A percentile compares a stretch with the other conserved stretches of the same genome.
These are phyloP conservation scores for Erysimum cheiranthoides DNA, from an alignment of 345 rosid genomes.

Conservation along the genomic window DNA sequence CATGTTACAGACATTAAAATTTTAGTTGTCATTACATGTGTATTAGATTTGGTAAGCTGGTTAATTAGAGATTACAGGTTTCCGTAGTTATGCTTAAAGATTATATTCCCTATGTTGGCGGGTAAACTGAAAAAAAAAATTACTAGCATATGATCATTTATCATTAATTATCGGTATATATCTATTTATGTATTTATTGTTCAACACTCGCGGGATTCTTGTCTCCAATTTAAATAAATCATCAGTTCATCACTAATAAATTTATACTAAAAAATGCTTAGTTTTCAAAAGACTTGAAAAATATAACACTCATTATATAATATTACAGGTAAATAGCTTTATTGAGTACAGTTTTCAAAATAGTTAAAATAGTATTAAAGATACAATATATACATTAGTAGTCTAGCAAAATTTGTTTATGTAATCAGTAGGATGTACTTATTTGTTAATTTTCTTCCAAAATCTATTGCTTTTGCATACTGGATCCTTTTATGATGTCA, in stretches of 20 bases:
- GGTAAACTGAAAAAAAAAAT: neutral
- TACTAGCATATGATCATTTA: neutral
- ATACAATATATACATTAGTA: too few species aligned
- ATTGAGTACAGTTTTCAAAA: too few species aligned
- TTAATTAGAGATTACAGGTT: neutral
- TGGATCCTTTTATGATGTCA: conserved; percentile 29
- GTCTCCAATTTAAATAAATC: neutral
- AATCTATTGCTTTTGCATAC: conserved; percentile 1
- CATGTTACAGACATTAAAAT: neutral
- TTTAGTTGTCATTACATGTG: conserved; percentile 26
- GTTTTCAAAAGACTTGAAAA: neutral
- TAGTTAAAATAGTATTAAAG: too few species aligned
- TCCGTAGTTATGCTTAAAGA: neutral
- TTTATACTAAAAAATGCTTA: neutral
- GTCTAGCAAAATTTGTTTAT: neutral
- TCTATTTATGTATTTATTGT: neutral
- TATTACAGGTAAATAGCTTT: too few species aligned
- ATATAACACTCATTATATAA: too few species aligned
- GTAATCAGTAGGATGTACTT: neutral
- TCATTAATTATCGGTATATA: neutral
- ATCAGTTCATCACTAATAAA: neutral
- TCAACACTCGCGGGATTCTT: neutral
- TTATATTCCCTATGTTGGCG: neutral
- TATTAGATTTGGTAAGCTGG: conserved; percentile 7
- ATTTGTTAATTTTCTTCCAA: neutral